Evolutionary conservation across 768 basidiomycete genomes (phyloP).

Genomic region (Tricholoma flavovirens): DNA sequence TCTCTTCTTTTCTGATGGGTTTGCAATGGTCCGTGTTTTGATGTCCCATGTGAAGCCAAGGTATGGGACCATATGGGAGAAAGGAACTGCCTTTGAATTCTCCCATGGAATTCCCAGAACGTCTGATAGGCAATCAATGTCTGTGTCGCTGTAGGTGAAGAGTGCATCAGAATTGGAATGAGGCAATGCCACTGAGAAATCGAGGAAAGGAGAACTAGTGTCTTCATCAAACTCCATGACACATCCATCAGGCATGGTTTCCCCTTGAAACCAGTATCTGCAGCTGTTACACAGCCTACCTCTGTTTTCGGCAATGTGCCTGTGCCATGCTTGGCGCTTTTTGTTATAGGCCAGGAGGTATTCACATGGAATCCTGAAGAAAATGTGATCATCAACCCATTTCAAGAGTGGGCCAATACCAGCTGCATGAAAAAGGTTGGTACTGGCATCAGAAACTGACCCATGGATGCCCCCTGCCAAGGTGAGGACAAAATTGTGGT

Average conservation of each 20-base stretch:
- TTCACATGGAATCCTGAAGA: no score
- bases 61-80: neutral
- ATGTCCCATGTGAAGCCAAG: no score
- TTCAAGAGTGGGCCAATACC: no score
- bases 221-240: no score
- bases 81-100: slow-evolving; percentile 24
- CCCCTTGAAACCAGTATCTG: slow-evolving; percentile 1
- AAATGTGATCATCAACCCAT: no score
- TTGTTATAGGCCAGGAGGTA: no score
- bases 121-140: slow-evolving; percentile 25
- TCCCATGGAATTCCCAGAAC: slow-evolving; percentile 15
- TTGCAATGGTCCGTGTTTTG: slow-evolving; percentile 1
- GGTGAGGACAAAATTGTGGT: no score
- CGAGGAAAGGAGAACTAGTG: neutral
- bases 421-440: no score
- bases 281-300: neutral
- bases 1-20: slow-evolving; percentile 32
- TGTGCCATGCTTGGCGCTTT: no score
- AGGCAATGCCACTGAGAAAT: neutral
- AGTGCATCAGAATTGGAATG: no score
- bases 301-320: neutral
- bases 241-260: neutral
- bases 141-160: slow-evolving; percentile 14
- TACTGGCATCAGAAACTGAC: no score
- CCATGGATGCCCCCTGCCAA: no score